Percentiles rank a stretch among this genome's conserved stretches.
Conservation (phyloP, 225 moss, liverwort and hornwort species). For the Rhytidiadelphus loreus region DNA sequence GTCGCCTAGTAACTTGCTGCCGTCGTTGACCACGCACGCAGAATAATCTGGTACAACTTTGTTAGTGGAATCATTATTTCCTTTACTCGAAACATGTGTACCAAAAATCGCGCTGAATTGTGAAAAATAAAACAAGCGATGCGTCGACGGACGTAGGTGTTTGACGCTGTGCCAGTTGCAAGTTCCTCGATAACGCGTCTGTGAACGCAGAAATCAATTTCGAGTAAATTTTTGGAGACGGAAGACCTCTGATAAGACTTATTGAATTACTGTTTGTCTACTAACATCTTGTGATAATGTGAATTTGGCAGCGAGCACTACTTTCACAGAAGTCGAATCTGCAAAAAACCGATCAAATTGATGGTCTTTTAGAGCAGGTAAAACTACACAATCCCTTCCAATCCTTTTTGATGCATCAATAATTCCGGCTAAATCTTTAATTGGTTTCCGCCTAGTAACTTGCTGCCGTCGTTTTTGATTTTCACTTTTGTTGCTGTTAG, state of each 20-base stretch:
- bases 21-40: background rate
- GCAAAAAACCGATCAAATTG: constrained; percentile 64
- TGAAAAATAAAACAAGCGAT: background rate
- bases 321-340: constrained; percentile 72
- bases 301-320: constrained; percentile 59
- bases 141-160: background rate
- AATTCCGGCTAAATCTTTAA: background rate
- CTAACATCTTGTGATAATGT: background rate
- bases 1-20: background rate
- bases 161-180: background rate
- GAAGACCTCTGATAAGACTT: background rate
- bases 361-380: constrained; percentile 75
- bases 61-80: background rate
- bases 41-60: background rate
- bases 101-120: background rate
- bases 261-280: background rate
- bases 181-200: background rate
- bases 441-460: no score
- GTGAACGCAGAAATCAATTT: background rate
- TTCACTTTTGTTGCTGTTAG: background rate
- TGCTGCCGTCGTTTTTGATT: background rate
- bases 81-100: background rate
- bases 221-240: background rate
- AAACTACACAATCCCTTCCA: background rate
- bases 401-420: background rate